phyloP scores from a whole-genome alignment of 1,284 basidiomycete species.

The Xanthoconium separans region DNA sequence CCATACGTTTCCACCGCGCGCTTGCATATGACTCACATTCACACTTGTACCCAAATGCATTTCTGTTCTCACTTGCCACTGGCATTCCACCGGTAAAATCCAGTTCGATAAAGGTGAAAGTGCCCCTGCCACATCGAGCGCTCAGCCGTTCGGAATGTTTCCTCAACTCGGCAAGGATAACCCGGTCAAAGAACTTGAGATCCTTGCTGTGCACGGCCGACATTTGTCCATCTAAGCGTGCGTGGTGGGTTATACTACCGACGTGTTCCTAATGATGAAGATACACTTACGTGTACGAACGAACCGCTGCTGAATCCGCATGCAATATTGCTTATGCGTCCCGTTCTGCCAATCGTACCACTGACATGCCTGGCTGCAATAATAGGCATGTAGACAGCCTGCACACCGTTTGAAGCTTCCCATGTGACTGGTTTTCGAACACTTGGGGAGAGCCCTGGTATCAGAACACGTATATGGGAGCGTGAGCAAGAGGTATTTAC shows the following conservation, averaged over 20 bases:
- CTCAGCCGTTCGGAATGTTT: conserved; percentile 20
- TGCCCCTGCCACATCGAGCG: conserved; percentile 12
- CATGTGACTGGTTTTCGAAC: conserved; percentile 17
- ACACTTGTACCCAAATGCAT: conserved; percentile 12
- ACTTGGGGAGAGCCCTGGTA: conserved; percentile 8
- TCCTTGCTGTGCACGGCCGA: conserved; percentile 16
- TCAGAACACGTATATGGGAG: too few species aligned
- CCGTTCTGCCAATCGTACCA: conserved; percentile 28
- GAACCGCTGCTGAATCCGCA: conserved; percentile 19
- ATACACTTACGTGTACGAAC: conserved; percentile 17
- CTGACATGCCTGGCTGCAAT: conserved; percentile 18
- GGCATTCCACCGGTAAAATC: conserved; percentile 18
- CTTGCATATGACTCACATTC: conserved; percentile 23
- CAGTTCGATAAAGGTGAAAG: conserved; percentile 23
- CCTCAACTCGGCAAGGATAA: conserved; percentile 28
- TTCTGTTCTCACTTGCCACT: too few species aligned
- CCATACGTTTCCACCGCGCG: conserved; percentile 26
- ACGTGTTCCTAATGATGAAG: too few species aligned
- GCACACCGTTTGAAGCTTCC: neutral
- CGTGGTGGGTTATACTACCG: neutral
- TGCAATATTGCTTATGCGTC: conserved; percentile 29
- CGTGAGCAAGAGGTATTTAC: too few species aligned
- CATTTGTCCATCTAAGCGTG: conserved; percentile 23
- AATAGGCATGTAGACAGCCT: neutral
- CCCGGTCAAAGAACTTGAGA: conserved; percentile 6